phyloP scores from a whole-genome alignment of 2,329 filamentous ascomycete genomes.

The Calonectria pseudoreteaudii region DNA sequence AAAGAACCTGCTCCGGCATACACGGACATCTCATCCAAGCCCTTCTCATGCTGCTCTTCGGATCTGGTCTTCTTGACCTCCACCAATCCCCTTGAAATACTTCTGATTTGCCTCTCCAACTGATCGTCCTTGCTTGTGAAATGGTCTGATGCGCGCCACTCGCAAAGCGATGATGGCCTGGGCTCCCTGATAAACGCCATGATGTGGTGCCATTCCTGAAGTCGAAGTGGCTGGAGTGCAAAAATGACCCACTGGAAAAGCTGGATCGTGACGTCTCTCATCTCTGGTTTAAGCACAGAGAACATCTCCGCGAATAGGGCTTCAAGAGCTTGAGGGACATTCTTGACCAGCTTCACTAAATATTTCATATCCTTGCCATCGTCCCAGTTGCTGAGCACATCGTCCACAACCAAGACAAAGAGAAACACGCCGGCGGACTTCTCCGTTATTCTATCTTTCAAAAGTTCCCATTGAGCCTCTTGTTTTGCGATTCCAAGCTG shows the following conservation, averaged over 20 bases:
- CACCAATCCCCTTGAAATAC: slow-evolving; percentile 17
- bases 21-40: neutral
- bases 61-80: slow-evolving; percentile 9
- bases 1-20: neutral
- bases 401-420: slow-evolving; percentile 19
- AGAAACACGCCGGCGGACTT: slow-evolving; percentile 26
- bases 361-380: neutral
- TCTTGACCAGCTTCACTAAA: neutral
- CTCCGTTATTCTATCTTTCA: neutral
- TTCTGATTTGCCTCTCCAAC: slow-evolving; percentile 25
- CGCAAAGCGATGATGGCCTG: neutral
- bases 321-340: slow-evolving; percentile 7
- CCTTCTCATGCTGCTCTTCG: neutral
- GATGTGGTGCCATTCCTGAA: slow-evolving; percentile 33
- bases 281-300: fast-evolving
- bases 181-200: slow-evolving; percentile 20
- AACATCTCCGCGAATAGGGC: neutral
- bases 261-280: neutral
- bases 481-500: neutral
- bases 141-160: slow-evolving; percentile 9
- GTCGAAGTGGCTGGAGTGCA: neutral
- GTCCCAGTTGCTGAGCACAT: slow-evolving; percentile 11
- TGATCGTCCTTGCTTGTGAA: slow-evolving; percentile 21
- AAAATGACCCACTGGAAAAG: slow-evolving; percentile 28
- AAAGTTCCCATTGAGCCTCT: neutral